These are phyloP conservation scores for Fusarium sp. DNA, from an alignment of 2,329 filamentous ascomycete species.

Conservation along the genomic window DNA sequence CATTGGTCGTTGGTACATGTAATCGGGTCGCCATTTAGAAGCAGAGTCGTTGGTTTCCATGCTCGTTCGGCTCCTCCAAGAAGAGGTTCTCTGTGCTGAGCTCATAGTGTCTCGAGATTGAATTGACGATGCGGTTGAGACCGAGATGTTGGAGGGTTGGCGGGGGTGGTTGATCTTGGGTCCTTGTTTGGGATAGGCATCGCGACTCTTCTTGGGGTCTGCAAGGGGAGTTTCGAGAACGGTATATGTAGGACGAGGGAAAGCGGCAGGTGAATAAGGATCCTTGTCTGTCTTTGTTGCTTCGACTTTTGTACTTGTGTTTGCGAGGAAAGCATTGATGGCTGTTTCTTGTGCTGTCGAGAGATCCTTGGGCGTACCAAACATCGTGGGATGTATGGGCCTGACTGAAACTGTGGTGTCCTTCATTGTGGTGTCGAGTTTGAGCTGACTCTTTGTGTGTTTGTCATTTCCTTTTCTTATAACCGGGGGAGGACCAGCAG, in stretches of 20 bases:
- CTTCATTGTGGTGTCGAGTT: constrained; percentile 34
- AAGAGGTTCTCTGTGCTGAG: constrained; percentile 44
- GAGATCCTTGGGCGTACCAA: constrained; percentile 33
- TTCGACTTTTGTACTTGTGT: constrained; percentile 4
- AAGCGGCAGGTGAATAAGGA: constrained; percentile 29
- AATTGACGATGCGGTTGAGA: constrained; percentile 42
- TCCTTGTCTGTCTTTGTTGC: constrained; percentile 11
- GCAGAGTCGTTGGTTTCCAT: constrained; percentile 55
- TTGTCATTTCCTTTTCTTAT: constrained; percentile 25
- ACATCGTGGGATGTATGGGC: constrained; percentile 38
- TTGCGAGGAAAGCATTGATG: constrained; percentile 32
- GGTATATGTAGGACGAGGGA: constrained; percentile 48
- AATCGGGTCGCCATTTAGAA: constrained; percentile 33
- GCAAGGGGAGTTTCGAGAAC: constrained; percentile 47
- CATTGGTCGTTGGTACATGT: constrained; percentile 40
- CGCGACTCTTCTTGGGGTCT: constrained; percentile 36
- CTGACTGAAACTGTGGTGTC: constrained; percentile 37
- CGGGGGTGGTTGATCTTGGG: constrained; percentile 51
- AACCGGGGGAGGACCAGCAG: constrained; percentile 24
- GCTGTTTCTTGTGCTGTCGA: constrained; percentile 35
- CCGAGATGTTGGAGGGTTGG: constrained; percentile 49
- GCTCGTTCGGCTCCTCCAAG: constrained; percentile 54
- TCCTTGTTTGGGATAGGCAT: constrained; percentile 28
- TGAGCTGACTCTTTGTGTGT: constrained; percentile 20
- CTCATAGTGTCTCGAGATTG: constrained; percentile 48